These are phyloP conservation scores for Yamadazyma mexicana DNA, from an alignment of 1,139 yeast genomes.

Conservation along the genomic window DNA sequence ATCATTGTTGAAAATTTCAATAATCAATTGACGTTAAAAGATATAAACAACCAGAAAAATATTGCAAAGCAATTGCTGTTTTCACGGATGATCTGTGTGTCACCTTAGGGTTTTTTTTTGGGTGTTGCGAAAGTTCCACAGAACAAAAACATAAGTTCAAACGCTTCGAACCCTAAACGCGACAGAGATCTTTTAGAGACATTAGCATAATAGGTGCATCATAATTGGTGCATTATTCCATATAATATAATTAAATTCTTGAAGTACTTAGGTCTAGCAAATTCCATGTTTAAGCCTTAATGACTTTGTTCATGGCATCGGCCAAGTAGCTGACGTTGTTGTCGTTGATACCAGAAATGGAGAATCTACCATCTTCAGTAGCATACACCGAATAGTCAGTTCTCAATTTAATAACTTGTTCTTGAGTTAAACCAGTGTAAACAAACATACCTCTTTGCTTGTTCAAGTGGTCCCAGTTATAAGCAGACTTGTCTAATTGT, in stretches of 20 bases:
- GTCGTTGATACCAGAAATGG: conserved; percentile 86
- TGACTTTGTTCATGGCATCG: conserved; percentile 65
- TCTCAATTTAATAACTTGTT: conserved; percentile 70
- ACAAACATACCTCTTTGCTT: conserved; percentile 97
- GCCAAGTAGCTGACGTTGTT: conserved; percentile 82
- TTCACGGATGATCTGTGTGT: background rate
- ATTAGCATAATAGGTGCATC: background rate
- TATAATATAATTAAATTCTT: too few relatives aligned
- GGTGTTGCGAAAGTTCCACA: background rate
- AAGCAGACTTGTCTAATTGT: conserved; percentile 52
- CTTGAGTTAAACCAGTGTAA: conserved; percentile 75
- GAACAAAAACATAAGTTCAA: background rate
- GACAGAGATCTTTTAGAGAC: background rate
- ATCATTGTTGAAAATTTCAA: conserved; percentile 16
- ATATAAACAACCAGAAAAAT: too few relatives aligned
- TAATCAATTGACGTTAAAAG: background rate
- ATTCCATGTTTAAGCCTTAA: conserved; percentile 21
- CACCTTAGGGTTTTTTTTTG: background rate
- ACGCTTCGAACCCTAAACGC: too few relatives aligned
- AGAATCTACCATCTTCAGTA: conserved; percentile 87
- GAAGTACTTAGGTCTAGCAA: too few relatives aligned
- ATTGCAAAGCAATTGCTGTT: background rate
- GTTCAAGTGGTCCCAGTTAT: conserved; percentile 83
- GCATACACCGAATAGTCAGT: conserved; percentile 77
- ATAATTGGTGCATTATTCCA: too few relatives aligned